Percentiles rank a stretch among this genome's conserved stretches.
phyloP scores from a whole-genome alignment of 106 monocot species.

The Dendrobium catenatum region DNA sequence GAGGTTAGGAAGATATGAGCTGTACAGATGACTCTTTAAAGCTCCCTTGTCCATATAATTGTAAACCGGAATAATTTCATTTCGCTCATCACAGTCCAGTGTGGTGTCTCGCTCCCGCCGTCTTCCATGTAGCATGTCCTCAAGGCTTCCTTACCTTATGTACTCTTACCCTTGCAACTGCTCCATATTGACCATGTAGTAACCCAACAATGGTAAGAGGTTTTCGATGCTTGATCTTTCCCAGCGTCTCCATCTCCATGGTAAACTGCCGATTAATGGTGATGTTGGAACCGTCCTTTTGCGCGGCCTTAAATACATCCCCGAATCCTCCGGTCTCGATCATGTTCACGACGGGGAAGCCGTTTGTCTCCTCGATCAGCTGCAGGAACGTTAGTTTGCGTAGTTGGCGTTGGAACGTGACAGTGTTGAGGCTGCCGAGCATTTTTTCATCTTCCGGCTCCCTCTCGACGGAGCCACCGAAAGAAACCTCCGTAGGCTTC shows the following conservation, averaged over 20 bases:
- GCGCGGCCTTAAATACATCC: conserved; percentile 80
- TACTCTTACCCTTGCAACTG: conserved; percentile 66
- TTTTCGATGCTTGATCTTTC: conserved; percentile 79
- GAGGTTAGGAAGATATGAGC: no score
- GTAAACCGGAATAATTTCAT: not conserved
- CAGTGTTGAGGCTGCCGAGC: conserved; percentile 70
- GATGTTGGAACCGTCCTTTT: conserved; percentile 63
- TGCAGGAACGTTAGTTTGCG: conserved; percentile 70
- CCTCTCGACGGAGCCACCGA: conserved; percentile 4
- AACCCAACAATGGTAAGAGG: conserved; percentile 71
- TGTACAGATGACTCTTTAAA: no score
- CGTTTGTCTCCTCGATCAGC: conserved; percentile 82
- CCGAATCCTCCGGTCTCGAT: conserved; percentile 79
- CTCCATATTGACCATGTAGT: conserved; percentile 75
- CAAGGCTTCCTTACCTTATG: conserved; percentile 71
- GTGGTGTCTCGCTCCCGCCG: not conserved
- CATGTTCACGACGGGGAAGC: conserved; percentile 59
- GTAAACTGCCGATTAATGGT: conserved; percentile 74
- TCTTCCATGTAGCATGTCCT: conserved; percentile 53
- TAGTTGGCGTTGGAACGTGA: conserved; percentile 66
- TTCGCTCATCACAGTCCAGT: conserved; percentile 53
- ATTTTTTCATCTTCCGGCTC: conserved; percentile 46
- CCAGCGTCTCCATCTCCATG: conserved; percentile 88
- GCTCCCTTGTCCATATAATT: no score
- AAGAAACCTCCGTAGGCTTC: no score